These are phyloP conservation scores for Echium plantagineum DNA, from an alignment of 257 asterid species.

Conservation along the genomic window DNA sequence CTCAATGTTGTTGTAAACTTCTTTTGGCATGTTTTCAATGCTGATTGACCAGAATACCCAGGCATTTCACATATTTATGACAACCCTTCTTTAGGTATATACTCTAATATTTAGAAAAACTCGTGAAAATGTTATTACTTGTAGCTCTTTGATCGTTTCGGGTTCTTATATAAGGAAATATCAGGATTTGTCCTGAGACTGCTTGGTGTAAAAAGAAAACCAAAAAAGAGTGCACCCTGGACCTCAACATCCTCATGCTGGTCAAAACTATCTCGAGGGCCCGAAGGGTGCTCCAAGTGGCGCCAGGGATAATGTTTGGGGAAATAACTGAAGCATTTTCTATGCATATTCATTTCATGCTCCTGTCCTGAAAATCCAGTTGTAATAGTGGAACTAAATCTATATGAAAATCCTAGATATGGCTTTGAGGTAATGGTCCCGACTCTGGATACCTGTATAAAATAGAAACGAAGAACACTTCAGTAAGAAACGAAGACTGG, in stretches of 20 bases:
- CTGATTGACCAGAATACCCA: conserved; percentile 85
- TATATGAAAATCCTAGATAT: background rate
- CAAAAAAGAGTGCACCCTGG: background rate
- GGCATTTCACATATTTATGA: conserved; percentile 82
- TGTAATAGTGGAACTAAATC: background rate
- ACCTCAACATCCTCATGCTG: background rate
- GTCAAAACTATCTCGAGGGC: background rate
- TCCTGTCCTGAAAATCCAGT: too few relatives aligned
- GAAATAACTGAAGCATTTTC: background rate
- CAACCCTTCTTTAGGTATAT: conserved; percentile 38
- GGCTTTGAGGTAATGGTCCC: background rate
- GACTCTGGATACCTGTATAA: background rate
- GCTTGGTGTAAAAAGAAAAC: background rate
- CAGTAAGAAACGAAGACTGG: too few relatives aligned
- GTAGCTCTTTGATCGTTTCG: conserved; percentile 1
- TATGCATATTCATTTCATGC: background rate
- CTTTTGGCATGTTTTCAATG: conserved; percentile 71
- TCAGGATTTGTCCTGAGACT: conserved; percentile 1
- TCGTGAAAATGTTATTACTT: background rate
- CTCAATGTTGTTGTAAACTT: conserved; percentile 55
- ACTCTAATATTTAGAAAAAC: background rate
- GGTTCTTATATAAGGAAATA: background rate
- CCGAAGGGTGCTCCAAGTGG: conserved; percentile 3
- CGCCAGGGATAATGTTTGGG: conserved; percentile 2
- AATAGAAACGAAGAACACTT: too few relatives aligned